Evolutionary conservation across 345 rosid genomes (phyloP), one percentile per base, ranked within the genome.

Genomic region (Euphorbia pulcherrima): DNA sequence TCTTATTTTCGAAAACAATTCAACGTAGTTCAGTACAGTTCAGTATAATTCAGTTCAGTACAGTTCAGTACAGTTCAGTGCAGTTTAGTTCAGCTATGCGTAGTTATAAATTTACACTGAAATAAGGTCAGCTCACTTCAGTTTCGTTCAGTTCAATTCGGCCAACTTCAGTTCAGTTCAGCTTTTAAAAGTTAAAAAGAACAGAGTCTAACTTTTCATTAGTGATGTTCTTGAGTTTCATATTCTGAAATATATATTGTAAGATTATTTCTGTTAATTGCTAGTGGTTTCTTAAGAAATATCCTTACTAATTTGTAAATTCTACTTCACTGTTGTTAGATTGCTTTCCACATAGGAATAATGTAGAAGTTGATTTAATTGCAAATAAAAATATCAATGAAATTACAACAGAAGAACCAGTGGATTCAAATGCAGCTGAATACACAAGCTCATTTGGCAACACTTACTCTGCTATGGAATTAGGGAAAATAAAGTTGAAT

Each of bases 361-460:
- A 56, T 63, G 56, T 86, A 47, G 84, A 80, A 44, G 83, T 90
- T 80, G 90, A 92, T 68, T 73, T 92, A 61, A 56, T 79, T 46
- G 82, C 82, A 64, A 67, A 70, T 73, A 74, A 75, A 9, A 67
- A 65, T 51, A 29, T 61, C 61, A 77, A 46, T 55, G 74, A 73
- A 21, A 24, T 10, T 8, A 62, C 14, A 67, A 20, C 62, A 37
- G 59, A 79, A 54, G 60, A 71, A 50, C 78, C 69, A 68, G 81
- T 79, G 30, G 96, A 88, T 44, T 96, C 92, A n/a, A 82, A 88
- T 79, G 97, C 88, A 14, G 90, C 97, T 26, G 97, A 92, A 68
- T 84, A 76, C 77, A 90, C 96, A 65, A 92, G 96, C 79, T 90
- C 96, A 48, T 92, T 92, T 79, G 91, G 88, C 1, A 75, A 89